A percentile compares a stretch with the other conserved stretches of the same genome.
Evolutionary conservation across 176 grass and related monocot genomes (phyloP).

Genomic region (Pontederia crassipes): DNA sequence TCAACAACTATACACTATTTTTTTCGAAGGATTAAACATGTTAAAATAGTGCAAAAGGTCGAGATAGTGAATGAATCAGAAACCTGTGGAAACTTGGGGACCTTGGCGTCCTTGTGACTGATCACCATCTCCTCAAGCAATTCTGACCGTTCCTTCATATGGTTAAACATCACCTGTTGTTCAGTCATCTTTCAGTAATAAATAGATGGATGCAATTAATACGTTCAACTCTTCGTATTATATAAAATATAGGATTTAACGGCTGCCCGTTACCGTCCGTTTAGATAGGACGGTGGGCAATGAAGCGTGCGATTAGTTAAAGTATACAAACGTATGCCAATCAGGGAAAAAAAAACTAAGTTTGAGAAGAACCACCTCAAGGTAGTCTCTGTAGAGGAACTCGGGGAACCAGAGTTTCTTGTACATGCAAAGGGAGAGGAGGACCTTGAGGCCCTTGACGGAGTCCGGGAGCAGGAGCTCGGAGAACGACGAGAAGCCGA

Average conservation of each 20-base stretch:
- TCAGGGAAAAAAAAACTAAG: neutral
- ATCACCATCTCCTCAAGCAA: slow-evolving; percentile 77
- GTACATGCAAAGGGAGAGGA: slow-evolving; percentile 53
- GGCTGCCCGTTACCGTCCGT: too few species aligned
- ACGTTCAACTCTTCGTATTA: neutral
- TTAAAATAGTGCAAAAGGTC: too few species aligned
- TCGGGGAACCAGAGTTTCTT: slow-evolving; percentile 73
- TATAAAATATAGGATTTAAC: too few species aligned
- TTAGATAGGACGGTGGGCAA: too few species aligned
- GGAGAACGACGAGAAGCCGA: slow-evolving; percentile 58
- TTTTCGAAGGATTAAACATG: too few species aligned
- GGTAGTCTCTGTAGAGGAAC: slow-evolving; percentile 48
- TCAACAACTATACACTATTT: too few species aligned
- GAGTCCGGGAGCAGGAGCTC: slow-evolving; percentile 77
- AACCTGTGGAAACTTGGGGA: slow-evolving; percentile 63
- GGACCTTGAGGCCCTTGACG: slow-evolving; percentile 72
- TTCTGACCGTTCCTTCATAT: slow-evolving; percentile 76
- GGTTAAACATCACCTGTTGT: slow-evolving; percentile 60
- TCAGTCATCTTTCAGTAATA: too few species aligned
- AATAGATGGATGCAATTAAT: neutral
- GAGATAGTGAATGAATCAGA: too few species aligned
- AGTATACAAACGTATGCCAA: too few species aligned
- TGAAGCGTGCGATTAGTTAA: too few species aligned
- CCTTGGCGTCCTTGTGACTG: slow-evolving; percentile 61
- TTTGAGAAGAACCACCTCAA: slow-evolving; percentile 37